phyloP scores from a whole-genome alignment of 768 basidiomycete species.

The Lentinus brumalis region DNA sequence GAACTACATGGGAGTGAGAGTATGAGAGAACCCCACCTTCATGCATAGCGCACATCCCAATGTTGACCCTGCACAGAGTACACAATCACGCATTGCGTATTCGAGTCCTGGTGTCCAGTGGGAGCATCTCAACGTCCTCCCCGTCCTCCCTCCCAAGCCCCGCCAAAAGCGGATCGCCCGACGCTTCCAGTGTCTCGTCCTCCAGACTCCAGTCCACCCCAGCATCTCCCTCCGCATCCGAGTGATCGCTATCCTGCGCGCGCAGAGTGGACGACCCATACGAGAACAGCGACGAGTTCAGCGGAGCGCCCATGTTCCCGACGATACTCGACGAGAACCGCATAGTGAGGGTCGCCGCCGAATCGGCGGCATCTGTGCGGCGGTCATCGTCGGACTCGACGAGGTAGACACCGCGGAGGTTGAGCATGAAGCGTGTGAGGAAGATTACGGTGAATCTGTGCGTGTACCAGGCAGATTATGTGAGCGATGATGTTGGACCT shows the following conservation, averaged over 20 bases:
- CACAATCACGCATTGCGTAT: no score
- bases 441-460: constrained; percentile 20
- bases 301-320: constrained; percentile 23
- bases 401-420: constrained; percentile 19
- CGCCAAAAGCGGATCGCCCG: constrained; percentile 8
- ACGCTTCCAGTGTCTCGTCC: constrained; percentile 2
- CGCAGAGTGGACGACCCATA: not conserved
- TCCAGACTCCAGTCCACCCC: not conserved
- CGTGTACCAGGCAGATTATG: no score
- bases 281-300: constrained; percentile 2
- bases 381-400: not conserved
- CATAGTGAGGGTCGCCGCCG: not conserved
- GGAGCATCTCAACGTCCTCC: not conserved
- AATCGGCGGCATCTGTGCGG: not conserved
- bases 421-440: constrained; percentile 20
- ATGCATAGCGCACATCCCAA: no score
- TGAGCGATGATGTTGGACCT: no score
- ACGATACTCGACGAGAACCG: constrained; percentile 13
- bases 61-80: no score
- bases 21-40: no score
- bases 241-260: not conserved
- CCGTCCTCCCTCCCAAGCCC: not conserved
- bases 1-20: no score
- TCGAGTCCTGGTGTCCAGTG: no score
- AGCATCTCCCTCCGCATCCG: not conserved